Conservation (phyloP, 352 stramenopile genomes). For the Pythium aristosporum region DNA sequence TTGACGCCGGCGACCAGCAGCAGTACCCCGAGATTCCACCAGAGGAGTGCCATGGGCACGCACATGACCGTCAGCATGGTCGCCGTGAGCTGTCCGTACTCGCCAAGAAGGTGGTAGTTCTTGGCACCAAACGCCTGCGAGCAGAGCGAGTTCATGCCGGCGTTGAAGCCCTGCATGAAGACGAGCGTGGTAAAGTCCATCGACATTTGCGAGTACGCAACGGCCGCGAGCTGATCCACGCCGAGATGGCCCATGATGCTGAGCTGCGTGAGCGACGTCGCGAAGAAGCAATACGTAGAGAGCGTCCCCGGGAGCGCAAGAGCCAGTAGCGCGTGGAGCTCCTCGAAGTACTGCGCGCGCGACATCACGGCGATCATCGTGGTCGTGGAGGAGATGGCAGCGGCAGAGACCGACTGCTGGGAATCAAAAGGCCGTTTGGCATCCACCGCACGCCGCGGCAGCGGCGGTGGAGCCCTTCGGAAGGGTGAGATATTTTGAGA, state of each 20-base stretch:
- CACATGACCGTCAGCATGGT: constrained; percentile 64
- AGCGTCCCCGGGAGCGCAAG: constrained; percentile 55
- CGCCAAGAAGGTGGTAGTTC: constrained; percentile 68
- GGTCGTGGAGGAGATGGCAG: background rate
- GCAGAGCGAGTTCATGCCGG: constrained; percentile 77
- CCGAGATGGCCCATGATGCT: constrained; percentile 81
- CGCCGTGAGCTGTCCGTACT: constrained; percentile 62
- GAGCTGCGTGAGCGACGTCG: constrained; percentile 76
- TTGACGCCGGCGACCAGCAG: constrained; percentile 43
- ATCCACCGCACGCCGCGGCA: background rate
- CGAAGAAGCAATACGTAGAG: constrained; percentile 82
- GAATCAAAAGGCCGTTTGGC: background rate
- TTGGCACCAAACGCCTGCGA: constrained; percentile 86
- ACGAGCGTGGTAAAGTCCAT: constrained; percentile 77
- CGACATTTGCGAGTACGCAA: constrained; percentile 76
- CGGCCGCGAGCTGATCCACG: constrained; percentile 73
- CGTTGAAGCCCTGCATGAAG: constrained; percentile 81
- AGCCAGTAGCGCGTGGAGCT: constrained; percentile 47
- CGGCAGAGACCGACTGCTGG: background rate
- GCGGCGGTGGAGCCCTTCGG: background rate
- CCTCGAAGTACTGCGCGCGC: constrained; percentile 26
- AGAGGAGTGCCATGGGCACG: constrained; percentile 66
- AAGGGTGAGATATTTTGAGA: background rate
- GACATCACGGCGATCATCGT: constrained; percentile 11
- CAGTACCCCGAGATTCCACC: constrained; percentile 70